Base-by-base conservation (phyloP, 83 land plant species). In the Larix sibirica region DNA sequence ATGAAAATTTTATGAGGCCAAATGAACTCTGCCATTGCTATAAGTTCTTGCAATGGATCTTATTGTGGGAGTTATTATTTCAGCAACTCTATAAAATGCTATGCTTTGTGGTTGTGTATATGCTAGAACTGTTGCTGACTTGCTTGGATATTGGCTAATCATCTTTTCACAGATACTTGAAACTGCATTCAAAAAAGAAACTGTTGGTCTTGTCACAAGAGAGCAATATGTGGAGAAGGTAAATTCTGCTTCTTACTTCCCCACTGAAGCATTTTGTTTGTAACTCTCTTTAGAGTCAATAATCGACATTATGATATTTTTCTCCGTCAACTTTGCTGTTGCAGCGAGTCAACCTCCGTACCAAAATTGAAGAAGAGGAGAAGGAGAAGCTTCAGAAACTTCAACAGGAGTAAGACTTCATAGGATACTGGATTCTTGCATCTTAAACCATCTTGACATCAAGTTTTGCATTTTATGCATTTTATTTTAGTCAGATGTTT, bases 201-300 rank as follows among this genome's bases (percentile, higher is more conserved):
- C 99, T 31, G 95, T 97, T 81, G 99, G 99, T 64, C 90, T 97
- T 23, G 99, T 97, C 33, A 94, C 99, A 0, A 91, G 96, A 84
- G 99, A 97, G 74, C 90, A 97, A 78, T 97, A 94, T 84, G 99
- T 97, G 64, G 99, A 97, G 83, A 97, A 97, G 99, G 99, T 97
- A 87, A 44, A 66, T 26, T 24, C 70, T 31, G 16, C 33, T 26
- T 3, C 33, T 66, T 66, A 13, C 69, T 28, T 66, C 70, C 69
- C 16, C 33, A 66, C 1, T 2, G 36, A 8, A 6, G 3, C 33
- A 28, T 66, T 66, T 31, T 16, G 3, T 66, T 66, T 66, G 36
- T 24, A 64, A 64, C 31, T 62, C 16, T 65, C 16, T 66, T 12
- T 28, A 13, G 17, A 56, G 16, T 56, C 59, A 2, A 56, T 56